A percentile compares a stretch with the other conserved stretches of the same genome.
Conservation (phyloP, 2,329 filamentous ascomycete genomes). For the Trichoderma guizhouense region DNA sequence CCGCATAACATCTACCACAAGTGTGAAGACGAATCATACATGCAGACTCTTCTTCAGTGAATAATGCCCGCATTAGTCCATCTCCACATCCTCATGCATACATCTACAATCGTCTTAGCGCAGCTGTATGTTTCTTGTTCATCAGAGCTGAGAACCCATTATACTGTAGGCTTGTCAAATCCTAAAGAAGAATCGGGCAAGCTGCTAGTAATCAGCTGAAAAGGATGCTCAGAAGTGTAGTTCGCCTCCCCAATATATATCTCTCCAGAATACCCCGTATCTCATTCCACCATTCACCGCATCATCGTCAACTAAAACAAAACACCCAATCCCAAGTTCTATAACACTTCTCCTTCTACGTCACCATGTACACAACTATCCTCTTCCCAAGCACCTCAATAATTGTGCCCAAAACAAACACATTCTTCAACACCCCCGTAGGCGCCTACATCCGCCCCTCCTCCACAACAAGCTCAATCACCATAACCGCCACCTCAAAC, state of each 20-base stretch:
- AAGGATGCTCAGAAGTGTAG: background rate
- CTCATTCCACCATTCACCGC: background rate
- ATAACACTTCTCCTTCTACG: background rate
- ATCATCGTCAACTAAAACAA: background rate
- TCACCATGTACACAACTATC: background rate
- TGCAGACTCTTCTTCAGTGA: background rate
- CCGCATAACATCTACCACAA: background rate
- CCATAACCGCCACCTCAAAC: background rate
- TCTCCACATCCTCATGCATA: background rate
- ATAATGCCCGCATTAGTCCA: background rate
- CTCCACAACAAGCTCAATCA: background rate
- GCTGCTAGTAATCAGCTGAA: background rate
- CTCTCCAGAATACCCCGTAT: background rate
- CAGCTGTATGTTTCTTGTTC: background rate
- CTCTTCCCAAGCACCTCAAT: background rate
- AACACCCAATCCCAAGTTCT: background rate
- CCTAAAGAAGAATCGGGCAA: background rate
- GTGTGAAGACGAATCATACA: background rate
- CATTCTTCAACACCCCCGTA: background rate
- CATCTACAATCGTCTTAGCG: background rate
- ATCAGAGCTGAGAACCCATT: background rate
- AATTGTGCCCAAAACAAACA: accelerated
- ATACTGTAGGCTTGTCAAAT: background rate
- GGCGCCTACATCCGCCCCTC: background rate
- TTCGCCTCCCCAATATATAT: background rate